A percentile compares a stretch with the other conserved stretches of the same genome.
Evolutionary conservation across 2,329 filamentous ascomycete species (phyloP).

Genomic region (Xylariaceae sp.): DNA sequence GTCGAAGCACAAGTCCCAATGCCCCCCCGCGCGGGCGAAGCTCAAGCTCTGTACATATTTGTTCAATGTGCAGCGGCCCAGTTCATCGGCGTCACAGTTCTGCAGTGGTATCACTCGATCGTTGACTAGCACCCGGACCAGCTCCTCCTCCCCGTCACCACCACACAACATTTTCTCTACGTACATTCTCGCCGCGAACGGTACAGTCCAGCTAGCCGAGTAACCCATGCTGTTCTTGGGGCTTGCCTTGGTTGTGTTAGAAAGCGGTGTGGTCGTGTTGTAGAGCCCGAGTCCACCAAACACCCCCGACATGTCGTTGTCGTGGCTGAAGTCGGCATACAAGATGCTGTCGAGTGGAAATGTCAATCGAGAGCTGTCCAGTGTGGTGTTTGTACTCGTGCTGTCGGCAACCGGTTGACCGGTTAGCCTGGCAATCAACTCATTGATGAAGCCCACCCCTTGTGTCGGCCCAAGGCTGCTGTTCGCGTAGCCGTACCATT

Average conservation of each 20-base stretch:
- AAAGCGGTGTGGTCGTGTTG: slow-evolving; percentile 58
- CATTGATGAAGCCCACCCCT: slow-evolving; percentile 84
- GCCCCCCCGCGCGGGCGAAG: slow-evolving; percentile 70
- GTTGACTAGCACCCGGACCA: slow-evolving; percentile 79
- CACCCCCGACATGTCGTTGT: slow-evolving; percentile 79
- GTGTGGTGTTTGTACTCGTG: slow-evolving; percentile 74
- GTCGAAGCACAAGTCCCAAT: slow-evolving; percentile 53
- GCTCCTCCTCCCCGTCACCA: slow-evolving; percentile 53
- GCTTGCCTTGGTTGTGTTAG: slow-evolving; percentile 48
- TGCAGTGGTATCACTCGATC: slow-evolving; percentile 73
- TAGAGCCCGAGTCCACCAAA: slow-evolving; percentile 78
- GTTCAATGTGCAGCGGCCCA: slow-evolving; percentile 68
- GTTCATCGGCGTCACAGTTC: slow-evolving; percentile 65
- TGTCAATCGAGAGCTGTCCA: slow-evolving; percentile 63
- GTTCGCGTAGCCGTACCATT: slow-evolving; percentile 78
- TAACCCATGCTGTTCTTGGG: slow-evolving; percentile 62
- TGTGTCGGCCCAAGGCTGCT: slow-evolving; percentile 83
- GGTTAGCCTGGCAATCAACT: slow-evolving; percentile 80
- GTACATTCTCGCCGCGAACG: slow-evolving; percentile 78
- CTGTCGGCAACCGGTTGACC: slow-evolving; percentile 64
- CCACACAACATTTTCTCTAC: slow-evolving; percentile 81
- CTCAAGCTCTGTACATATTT: slow-evolving; percentile 71
- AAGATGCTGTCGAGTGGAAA: slow-evolving; percentile 70
- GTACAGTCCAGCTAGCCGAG: slow-evolving; percentile 74
- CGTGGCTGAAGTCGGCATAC: slow-evolving; percentile 90